Evolutionary conservation across 1,139 yeast species (phyloP).

Genomic region (Ogataea hybrid): DNA sequence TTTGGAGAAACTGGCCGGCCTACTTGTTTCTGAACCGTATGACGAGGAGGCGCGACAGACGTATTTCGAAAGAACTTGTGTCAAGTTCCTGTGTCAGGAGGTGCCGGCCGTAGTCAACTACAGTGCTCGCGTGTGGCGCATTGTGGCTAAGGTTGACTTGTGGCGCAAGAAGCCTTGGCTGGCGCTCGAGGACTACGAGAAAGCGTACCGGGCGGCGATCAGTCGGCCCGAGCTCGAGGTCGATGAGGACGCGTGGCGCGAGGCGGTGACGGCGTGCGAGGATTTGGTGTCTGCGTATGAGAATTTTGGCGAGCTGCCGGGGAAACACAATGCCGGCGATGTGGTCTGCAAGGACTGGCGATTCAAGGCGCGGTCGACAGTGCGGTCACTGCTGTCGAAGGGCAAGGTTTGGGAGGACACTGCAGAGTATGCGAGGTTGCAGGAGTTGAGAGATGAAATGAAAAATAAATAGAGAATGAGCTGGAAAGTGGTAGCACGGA

Average conservation of each 20-base stretch:
- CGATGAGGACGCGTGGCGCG: conserved; percentile 67
- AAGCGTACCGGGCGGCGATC: conserved; percentile 73
- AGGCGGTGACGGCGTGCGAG: conserved; percentile 74
- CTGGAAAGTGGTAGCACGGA: background rate
- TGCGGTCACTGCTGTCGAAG: conserved; percentile 74
- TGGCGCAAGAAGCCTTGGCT: conserved; percentile 92
- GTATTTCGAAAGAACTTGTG: conserved; percentile 64
- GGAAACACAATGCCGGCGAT: conserved; percentile 81
- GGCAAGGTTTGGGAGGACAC: conserved; percentile 84
- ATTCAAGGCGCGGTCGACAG: conserved; percentile 71
- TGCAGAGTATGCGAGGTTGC: conserved; percentile 70
- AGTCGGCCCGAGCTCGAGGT: conserved; percentile 65
- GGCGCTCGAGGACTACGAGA: conserved; percentile 81
- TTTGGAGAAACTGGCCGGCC: conserved; percentile 69
- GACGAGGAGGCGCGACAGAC: conserved; percentile 40
- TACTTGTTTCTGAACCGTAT: conserved; percentile 54
- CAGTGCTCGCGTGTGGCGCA: conserved; percentile 77
- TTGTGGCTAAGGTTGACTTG: conserved; percentile 77
- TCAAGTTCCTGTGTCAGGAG: conserved; percentile 63
- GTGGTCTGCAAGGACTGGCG: conserved; percentile 91
- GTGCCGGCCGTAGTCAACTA: conserved; percentile 70
- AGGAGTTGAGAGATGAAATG: conserved; percentile 49
- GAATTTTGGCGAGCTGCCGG: conserved; percentile 81
- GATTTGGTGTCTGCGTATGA: conserved; percentile 88
- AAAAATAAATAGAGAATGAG: conserved; percentile 13